Conservation (phyloP, 192 early-diverging fungal species). For the Dissophora globulifera region DNA sequence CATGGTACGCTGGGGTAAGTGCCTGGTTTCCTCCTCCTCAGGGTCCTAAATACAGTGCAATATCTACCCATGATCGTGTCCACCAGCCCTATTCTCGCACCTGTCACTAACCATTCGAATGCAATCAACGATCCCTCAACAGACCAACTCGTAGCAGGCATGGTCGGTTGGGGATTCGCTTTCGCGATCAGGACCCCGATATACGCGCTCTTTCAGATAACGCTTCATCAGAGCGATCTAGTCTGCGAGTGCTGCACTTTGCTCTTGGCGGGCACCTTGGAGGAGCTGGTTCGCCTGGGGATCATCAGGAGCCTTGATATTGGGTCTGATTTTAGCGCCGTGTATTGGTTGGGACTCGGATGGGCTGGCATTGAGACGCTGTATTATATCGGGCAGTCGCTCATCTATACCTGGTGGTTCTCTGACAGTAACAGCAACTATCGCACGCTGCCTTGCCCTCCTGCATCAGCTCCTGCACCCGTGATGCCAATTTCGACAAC, state of each 20-base stretch:
- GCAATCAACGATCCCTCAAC: neutral
- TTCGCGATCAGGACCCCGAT: constrained; percentile 39
- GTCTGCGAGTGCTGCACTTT: constrained; percentile 37
- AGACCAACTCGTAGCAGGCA: constrained; percentile 43
- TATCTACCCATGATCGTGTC: neutral
- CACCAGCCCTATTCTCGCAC: no score
- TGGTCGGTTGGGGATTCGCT: constrained; percentile 45
- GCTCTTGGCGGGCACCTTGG: constrained; percentile 27
- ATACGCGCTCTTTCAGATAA: constrained; percentile 31
- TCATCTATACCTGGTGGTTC: constrained; percentile 24
- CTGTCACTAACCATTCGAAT: neutral
- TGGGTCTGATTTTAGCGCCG: constrained; percentile 29
- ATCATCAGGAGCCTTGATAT: constrained; percentile 1
- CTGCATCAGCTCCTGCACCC: neutral
- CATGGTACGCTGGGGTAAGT: constrained; percentile 41
- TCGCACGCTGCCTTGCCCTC: neutral
- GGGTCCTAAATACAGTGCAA: no score
- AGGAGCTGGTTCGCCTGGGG: constrained; percentile 32
- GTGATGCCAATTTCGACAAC: neutral
- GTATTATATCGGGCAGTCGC: constrained; percentile 54
- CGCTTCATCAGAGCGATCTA: constrained; percentile 1
- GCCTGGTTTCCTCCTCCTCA: no score
- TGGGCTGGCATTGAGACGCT: constrained; percentile 52
- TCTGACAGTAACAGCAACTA: constrained; percentile 30
- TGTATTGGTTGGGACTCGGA: constrained; percentile 56